Evolutionary conservation across 1,284 basidiomycete genomes (phyloP), one percentile per base, ranked within the genome.

Genomic region (Boletus semigastroideus): DNA sequence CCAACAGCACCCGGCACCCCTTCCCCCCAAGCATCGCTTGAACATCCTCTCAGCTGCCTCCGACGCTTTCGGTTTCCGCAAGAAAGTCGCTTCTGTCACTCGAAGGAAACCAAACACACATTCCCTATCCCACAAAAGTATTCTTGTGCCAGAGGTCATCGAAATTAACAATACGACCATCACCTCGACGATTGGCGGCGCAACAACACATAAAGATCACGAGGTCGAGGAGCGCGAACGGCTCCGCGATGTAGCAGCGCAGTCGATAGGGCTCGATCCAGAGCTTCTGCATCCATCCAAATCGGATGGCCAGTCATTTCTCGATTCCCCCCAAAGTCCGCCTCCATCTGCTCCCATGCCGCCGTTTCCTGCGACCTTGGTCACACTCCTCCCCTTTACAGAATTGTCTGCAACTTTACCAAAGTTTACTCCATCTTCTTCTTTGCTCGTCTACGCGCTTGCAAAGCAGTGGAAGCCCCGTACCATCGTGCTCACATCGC

Each of bases 381-480:
- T 74, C 4, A 65, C 76, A 20, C 73, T 90, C 14, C 60, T 62
- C 9, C 73, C 77, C n/a, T 80, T 79, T 59, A 72, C 72, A 4
- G 76, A 82, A 48, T 71, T 79, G 16, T 73, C 77, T 6, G 78
- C 77, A 7, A 74, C 74, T 4, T 62, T 87, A 16, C 79, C 83
- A 33, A 89, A 87, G 60, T 84, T 83, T 64, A 80, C 84, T 48
- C 80, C 84, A 0, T 75, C 83, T 5, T 78, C 82, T 3, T 84
- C 84, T 4, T 68, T 89, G 28, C 79, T 87, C 42, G 80, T 84
- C 52, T 86, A 84, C 56, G 81, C 86, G 1, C 74, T 89, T 11
- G 77, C 83, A 22, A 87, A 79, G 62, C 84, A 85, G 59, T 90
- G 87, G 87, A 87, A 86, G 62, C 67, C 67, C 22, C 79, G 87